These are phyloP conservation scores for Pugionium cornutum DNA, from an alignment of 345 rosid species.

Conservation along the genomic window DNA sequence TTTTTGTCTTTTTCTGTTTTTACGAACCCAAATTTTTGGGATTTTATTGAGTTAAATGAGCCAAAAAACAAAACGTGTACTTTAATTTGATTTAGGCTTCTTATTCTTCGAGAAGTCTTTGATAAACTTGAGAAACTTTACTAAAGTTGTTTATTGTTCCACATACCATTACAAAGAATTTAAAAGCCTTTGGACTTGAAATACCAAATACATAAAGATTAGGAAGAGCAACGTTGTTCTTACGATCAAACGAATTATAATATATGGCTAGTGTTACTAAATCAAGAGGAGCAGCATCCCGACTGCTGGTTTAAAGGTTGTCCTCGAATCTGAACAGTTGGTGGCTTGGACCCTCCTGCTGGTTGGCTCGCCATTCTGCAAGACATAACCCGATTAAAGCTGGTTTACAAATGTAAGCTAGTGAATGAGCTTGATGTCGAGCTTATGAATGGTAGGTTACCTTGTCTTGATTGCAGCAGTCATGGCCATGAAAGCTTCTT, in stretches of 20 bases:
- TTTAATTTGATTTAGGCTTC: not conserved
- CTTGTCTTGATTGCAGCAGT: slow-evolving; percentile 67
- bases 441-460: slow-evolving; percentile 27
- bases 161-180: slow-evolving; percentile 37
- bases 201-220: slow-evolving; percentile 21
- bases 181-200: slow-evolving; percentile 20
- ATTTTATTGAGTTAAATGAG: slow-evolving; percentile 16
- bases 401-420: not conserved
- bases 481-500: slow-evolving; percentile 85
- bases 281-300: slow-evolving; percentile 88
- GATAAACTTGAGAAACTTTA: not conserved
- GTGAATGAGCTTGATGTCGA: not conserved
- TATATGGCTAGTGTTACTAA: slow-evolving; percentile 26
- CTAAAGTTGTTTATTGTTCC: slow-evolving; percentile 23
- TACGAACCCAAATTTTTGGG: slow-evolving; percentile 12
- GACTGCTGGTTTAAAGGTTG: slow-evolving; percentile 90
- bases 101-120: not conserved
- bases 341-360: slow-evolving; percentile 66
- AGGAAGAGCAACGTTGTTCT: slow-evolving; percentile 18
- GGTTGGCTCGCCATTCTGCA: slow-evolving; percentile 98
- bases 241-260: slow-evolving; percentile 35
- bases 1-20: slow-evolving; percentile 13
- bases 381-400: not conserved
- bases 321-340: slow-evolving; percentile 91
- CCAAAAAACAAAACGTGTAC: no score